Percentiles rank a stretch among this genome's conserved stretches.
Evolutionary conservation across 2,329 filamentous ascomycete genomes (phyloP).

Genomic region (Monosporascus sp.): DNA sequence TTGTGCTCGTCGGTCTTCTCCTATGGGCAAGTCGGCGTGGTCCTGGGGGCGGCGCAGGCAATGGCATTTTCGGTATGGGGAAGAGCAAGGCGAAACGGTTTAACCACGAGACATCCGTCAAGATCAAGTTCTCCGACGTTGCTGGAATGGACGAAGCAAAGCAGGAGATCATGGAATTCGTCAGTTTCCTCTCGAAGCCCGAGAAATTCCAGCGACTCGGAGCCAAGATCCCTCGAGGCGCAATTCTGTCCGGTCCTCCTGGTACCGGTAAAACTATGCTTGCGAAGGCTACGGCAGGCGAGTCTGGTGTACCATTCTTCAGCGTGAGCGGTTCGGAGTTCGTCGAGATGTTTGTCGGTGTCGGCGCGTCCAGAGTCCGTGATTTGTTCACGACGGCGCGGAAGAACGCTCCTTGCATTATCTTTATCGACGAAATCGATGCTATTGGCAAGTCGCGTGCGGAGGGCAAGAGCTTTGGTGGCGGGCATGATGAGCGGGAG

Average conservation of each 20-base stretch:
- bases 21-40: slow-evolving; percentile 72
- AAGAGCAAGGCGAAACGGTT: slow-evolving; percentile 95
- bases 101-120: slow-evolving; percentile 93
- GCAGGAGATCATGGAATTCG: slow-evolving; percentile 98
- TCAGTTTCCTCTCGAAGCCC: slow-evolving; percentile 92
- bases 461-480: slow-evolving; percentile 71
- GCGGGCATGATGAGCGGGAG: slow-evolving; percentile 95
- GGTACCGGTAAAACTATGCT: slow-evolving; percentile 97
- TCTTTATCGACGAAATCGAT: slow-evolving; percentile 99
- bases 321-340: slow-evolving; percentile 98
- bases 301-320: slow-evolving; percentile 96
- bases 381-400: slow-evolving; percentile 91
- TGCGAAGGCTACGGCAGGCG: slow-evolving; percentile 94
- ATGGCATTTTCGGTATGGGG: slow-evolving; percentile 90
- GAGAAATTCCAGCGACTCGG: slow-evolving; percentile 89
- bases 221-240: slow-evolving; percentile 95
- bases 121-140: slow-evolving; percentile 95
- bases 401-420: slow-evolving; percentile 96
- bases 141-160: slow-evolving; percentile 98
- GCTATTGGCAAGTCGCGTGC: slow-evolving; percentile 88
- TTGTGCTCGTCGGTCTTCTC: slow-evolving; percentile 78
- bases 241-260: slow-evolving; percentile 93
- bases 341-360: slow-evolving; percentile 99
- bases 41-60: slow-evolving; percentile 58
- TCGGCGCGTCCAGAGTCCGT: slow-evolving; percentile 89